Percentiles rank a stretch among this genome's conserved stretches.
Evolutionary conservation across 1,139 yeast species (phyloP).

Genomic region (Blastobotrys buckinghamii): DNA sequence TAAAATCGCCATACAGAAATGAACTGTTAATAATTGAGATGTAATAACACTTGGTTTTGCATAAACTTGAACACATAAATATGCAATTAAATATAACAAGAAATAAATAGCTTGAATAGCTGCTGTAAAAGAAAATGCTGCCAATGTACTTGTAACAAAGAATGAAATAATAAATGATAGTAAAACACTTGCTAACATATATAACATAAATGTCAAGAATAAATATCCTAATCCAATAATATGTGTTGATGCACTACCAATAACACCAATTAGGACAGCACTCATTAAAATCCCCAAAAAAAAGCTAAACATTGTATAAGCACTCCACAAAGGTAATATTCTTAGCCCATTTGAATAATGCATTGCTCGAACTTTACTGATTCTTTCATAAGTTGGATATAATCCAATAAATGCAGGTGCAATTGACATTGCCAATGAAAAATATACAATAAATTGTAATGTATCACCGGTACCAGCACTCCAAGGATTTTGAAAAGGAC

Average conservation of each 20-base stretch:
- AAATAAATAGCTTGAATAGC: constrained; percentile 32
- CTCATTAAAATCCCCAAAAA: constrained; percentile 24
- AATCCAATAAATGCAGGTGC: constrained; percentile 34
- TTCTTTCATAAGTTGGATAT: constrained; percentile 35
- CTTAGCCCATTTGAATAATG: constrained; percentile 36
- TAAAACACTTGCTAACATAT: constrained; percentile 30
- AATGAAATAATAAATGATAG: constrained; percentile 31
- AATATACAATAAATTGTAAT: constrained; percentile 32
- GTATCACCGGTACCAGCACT: constrained; percentile 30
- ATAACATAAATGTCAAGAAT: constrained; percentile 30
- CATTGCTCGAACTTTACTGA: constrained; percentile 33
- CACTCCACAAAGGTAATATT: constrained; percentile 34
- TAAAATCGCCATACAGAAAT: constrained; percentile 28
- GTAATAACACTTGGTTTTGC: constrained; percentile 28
- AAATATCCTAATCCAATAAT: constrained; percentile 31
- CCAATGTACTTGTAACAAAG: constrained; percentile 31
- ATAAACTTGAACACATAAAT: constrained; percentile 29
- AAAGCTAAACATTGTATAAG: constrained; percentile 30
- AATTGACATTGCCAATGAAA: constrained; percentile 33
- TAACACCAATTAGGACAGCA: constrained; percentile 27
- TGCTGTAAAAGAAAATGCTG: constrained; percentile 36
- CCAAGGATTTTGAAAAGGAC: constrained; percentile 34
- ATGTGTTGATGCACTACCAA: constrained; percentile 23
- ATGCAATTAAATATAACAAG: constrained; percentile 32
- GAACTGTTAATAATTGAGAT: constrained; percentile 21